Evolutionary conservation across 371 early-diverging fungal genomes (phyloP), one percentile per base, ranked within the genome.

Genomic region (Apophysomyces elegans): DNA sequence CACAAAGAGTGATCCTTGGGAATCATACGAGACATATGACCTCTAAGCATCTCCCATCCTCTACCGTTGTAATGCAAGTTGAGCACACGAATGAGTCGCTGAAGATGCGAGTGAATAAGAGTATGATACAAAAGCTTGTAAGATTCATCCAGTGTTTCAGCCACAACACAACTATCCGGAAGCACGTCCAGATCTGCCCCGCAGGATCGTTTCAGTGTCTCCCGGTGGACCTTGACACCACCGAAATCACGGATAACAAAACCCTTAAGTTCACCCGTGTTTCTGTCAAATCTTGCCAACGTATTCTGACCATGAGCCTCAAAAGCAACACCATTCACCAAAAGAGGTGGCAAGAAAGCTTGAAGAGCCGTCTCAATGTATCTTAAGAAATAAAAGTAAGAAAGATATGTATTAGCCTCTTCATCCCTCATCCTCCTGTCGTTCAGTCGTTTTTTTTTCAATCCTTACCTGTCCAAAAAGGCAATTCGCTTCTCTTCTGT

Each of bases 221-320:
- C 78, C 26, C 72, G 81, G 61, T 91, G 88, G 5, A 83, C 83
- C 72, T 84, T 88, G 46, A 90, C 75, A 41, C 92, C 92, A 69
- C 92, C 92, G 82, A 89, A 92, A 71, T 92, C 91, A 58, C 91
- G 88, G 58, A 87, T 80, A 11, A 87, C 78, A 71, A 92, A 90
- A 18, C 91, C 91, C 58, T 75, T 75, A 13, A 91, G 73, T 50
- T 80, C 66, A 39, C 87, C 86, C 1, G 87, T 83, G 41, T 75
- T 70, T 36, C 75, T 66, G 64, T 85, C 84, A 60, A 91, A 84
- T 16, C 91, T 80, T 36, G 87, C 79, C 62, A 90, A 66, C 11
- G 80, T 85, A 67, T 92, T 92, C 66, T 92, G 92, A 9, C 84
- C 85, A 67, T 92, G 92, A 7, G 90, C 84, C 69, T 91, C 92